Conservation (phyloP, 2,329 filamentous ascomycete species). For the Hymenoscyphus fructigenus region DNA sequence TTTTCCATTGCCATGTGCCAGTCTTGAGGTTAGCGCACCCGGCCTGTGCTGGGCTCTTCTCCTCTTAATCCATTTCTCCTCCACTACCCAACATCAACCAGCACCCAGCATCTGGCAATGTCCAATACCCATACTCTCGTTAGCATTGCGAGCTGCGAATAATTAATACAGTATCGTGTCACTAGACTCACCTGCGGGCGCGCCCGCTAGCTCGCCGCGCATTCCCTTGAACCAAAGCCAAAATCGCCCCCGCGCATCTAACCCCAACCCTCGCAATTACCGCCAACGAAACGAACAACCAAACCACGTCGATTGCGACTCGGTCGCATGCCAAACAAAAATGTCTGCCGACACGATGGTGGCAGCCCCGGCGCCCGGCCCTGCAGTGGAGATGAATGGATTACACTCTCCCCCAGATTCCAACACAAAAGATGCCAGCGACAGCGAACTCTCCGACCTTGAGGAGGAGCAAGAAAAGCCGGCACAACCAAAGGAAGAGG, state of each 20-base stretch:
- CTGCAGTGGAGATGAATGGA: slow-evolving; percentile 28
- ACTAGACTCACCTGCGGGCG: not conserved
- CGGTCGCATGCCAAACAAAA: slow-evolving; percentile 29
- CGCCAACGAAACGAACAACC: slow-evolving; percentile 8
- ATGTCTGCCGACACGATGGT: slow-evolving; percentile 34
- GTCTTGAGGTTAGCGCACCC: too few relatives aligned
- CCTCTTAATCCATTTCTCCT: too few relatives aligned
- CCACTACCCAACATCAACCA: too few relatives aligned
- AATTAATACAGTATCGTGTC: not conserved
- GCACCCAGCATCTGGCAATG: not conserved
- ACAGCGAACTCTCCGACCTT: slow-evolving; percentile 66
- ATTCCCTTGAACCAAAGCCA: not conserved
- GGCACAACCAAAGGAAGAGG: slow-evolving; percentile 46
- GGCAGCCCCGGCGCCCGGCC: slow-evolving; percentile 27
- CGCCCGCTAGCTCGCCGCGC: not conserved
- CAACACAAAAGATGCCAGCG: slow-evolving; percentile 58
- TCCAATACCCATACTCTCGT: not conserved
- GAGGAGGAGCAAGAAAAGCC: slow-evolving; percentile 40
- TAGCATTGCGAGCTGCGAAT: not conserved
- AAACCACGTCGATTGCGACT: slow-evolving; percentile 16
- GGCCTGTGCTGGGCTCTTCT: too few relatives aligned
- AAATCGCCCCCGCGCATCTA: not conserved
- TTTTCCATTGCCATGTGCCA: too few relatives aligned
- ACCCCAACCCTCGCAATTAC: slow-evolving; percentile 13
- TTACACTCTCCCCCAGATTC: slow-evolving; percentile 64